phyloP scores from a whole-genome alignment of 495 filamentous ascomycete genomes.

The Hypomontagnella submonticulosa region DNA sequence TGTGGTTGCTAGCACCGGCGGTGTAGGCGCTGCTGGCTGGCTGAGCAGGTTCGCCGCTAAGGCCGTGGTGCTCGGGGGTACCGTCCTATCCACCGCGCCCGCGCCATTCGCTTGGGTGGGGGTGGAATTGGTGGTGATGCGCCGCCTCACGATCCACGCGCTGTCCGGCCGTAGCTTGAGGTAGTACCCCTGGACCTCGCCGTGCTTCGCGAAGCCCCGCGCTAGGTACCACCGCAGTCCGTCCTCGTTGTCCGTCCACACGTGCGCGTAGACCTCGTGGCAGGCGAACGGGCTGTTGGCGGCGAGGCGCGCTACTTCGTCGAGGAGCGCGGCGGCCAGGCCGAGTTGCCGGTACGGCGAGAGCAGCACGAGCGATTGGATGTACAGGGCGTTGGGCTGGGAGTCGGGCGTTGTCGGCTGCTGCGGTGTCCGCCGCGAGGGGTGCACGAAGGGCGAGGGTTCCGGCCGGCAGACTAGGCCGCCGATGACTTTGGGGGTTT shows the following conservation, averaged over 20 bases:
- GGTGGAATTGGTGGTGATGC: constrained; percentile 30
- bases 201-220: constrained; percentile 75
- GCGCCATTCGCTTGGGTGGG: not conserved
- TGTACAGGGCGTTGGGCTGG: constrained; percentile 72
- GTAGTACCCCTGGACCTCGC: constrained; percentile 79
- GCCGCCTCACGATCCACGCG: constrained; percentile 75
- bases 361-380: constrained; percentile 85
- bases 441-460: constrained; percentile 49
- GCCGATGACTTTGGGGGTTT: constrained; percentile 72
- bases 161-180: constrained; percentile 81
- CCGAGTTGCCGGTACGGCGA: constrained; percentile 84
- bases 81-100: not conserved
- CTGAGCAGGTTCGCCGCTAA: constrained; percentile 49
- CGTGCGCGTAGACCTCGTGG: constrained; percentile 78
- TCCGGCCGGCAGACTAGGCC: constrained; percentile 87
- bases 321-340: constrained; percentile 78
- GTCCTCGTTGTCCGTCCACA: constrained; percentile 92
- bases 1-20: not conserved
- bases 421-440: constrained; percentile 4
- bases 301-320: constrained; percentile 62
- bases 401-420: constrained; percentile 31
- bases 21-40: constrained; percentile 5
- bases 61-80: constrained; percentile 41
- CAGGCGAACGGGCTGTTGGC: constrained; percentile 47
- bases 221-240: constrained; percentile 85